Evolutionary conservation across 2,329 filamentous ascomycete species (phyloP), one percentile per base, ranked within the genome.

Genomic region (Fusarium euwallaceae): DNA sequence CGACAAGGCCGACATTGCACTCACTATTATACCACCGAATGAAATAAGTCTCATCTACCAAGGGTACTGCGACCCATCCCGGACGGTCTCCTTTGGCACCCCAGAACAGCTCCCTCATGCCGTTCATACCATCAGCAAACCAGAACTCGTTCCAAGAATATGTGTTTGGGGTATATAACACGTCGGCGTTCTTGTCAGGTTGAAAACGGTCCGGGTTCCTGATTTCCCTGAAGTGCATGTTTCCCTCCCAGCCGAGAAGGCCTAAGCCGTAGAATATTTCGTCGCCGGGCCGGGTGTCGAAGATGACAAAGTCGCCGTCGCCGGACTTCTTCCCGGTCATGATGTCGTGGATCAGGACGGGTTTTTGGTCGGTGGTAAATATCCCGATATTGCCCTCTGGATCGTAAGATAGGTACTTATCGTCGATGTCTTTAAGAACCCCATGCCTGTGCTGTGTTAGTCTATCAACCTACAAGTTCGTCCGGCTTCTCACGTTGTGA

Each of bases 21-120:
- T 39, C 55, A 71, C 70, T 45, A 12, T 73, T 43, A 59, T 71
- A 71, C 29, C 70, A 55, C 61, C 68, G 71, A 53, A 74, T 74
- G 27, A 66, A 67, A 20, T 36, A 56, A 4, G 20, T 34, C 11
- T 41, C 27, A 4, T 69, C 24, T 4, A 51, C 65, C 10, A 43
- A 16, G 7, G 72, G 66, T 9, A 29, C 16, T 3, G 72, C 72
- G 39, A 73, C 66, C 70, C 70, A 75, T 51, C 72, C 72, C 16
- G 70, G 72, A 14, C 24, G 34, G 6, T 45, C 36, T 6, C 43
- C 22, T 14, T 60, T 39, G 22, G 27, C 27, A 5, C 56, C 61
- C 55, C 60, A 71, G 14, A 29, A 17, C 34, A 73, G 60, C 59
- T 71, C 32, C n/a, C 37, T 61, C 20, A 56, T n/a, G 9, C 51